A percentile compares a stretch with the other conserved stretches of the same genome.
Conservation (phyloP, 345 rosid species). For the Populus deltoides region DNA sequence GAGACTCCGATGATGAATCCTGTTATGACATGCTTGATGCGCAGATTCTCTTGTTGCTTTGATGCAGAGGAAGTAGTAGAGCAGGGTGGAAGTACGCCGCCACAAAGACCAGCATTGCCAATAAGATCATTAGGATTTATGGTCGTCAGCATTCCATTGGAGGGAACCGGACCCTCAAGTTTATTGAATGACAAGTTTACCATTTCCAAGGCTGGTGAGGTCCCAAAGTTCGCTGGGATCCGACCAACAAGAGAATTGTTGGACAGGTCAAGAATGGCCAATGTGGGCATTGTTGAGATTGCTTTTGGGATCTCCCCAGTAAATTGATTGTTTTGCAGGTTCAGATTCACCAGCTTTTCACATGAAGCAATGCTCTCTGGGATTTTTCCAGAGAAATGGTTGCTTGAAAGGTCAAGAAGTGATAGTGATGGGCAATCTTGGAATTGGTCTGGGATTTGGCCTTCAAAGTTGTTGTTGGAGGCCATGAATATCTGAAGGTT, state of each 20-base stretch:
- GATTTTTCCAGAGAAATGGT: slow-evolving; percentile 69
- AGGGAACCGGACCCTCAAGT: slow-evolving; percentile 78
- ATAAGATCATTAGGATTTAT: slow-evolving; percentile 71
- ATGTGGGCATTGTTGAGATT: slow-evolving; percentile 70
- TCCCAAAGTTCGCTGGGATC: slow-evolving; percentile 72
- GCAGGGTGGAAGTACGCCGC: slow-evolving; percentile 77
- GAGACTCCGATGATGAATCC: slow-evolving; percentile 71
- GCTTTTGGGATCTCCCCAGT: slow-evolving; percentile 67
- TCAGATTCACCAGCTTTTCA: slow-evolving; percentile 63
- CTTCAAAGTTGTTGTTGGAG: slow-evolving; percentile 63
- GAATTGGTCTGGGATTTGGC: slow-evolving; percentile 65
- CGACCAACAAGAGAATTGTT: slow-evolving; percentile 73
- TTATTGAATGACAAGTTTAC: slow-evolving; percentile 80
- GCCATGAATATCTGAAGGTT: slow-evolving; percentile 70
- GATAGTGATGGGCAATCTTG: slow-evolving; percentile 76
- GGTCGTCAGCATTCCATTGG: slow-evolving; percentile 65
- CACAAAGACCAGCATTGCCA: slow-evolving; percentile 80
- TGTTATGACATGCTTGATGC: slow-evolving; percentile 46
- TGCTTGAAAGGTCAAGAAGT: slow-evolving; percentile 75
- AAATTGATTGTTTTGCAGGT: slow-evolving; percentile 60
- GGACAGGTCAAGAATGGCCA: slow-evolving; percentile 83
- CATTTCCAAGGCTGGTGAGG: slow-evolving; percentile 75
- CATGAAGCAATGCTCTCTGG: slow-evolving; percentile 85
- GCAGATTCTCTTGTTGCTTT: slow-evolving; percentile 41
- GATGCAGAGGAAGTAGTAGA: slow-evolving; percentile 32